Percentiles rank a stretch among this genome's conserved stretches.
Conservation (phyloP, 805 yeast species). For the Saturnispora silvae region DNA sequence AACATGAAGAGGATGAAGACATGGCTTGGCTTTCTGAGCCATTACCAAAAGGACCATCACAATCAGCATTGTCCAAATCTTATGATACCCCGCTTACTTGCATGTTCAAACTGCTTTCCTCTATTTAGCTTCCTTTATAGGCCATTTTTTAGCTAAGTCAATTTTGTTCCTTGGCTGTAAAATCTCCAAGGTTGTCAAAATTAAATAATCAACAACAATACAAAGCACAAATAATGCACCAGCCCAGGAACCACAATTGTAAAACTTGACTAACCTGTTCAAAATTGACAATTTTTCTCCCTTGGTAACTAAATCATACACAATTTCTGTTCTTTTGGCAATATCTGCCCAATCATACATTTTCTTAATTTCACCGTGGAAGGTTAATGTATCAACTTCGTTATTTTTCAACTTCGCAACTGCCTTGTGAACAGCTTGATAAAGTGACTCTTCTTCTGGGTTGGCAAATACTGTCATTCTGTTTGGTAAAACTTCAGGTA, state of each 20-base stretch:
- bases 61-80: too few species aligned
- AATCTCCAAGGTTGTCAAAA: slow-evolving; percentile 56
- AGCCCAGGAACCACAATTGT: slow-evolving; percentile 72
- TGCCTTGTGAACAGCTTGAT: slow-evolving; percentile 62
- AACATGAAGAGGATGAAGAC: too few species aligned
- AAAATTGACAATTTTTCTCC: slow-evolving; percentile 31
- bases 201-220: slow-evolving; percentile 65
- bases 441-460: slow-evolving; percentile 78
- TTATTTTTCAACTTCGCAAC: slow-evolving; percentile 47
- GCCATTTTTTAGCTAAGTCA: slow-evolving; percentile 81
- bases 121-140: slow-evolving; percentile 28
- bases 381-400: slow-evolving; percentile 56
- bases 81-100: too few species aligned
- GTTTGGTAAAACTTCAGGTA: slow-evolving; percentile 88
- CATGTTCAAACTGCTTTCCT: too few species aligned
- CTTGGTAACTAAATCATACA: slow-evolving; percentile 42
- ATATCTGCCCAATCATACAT: slow-evolving; percentile 93
- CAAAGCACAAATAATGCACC: slow-evolving; percentile 76
- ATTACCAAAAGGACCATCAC: too few species aligned
- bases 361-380: slow-evolving; percentile 63
- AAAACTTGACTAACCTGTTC: slow-evolving; percentile 51
- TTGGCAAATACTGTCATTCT: slow-evolving; percentile 89
- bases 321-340: slow-evolving; percentile 75
- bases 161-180: slow-evolving; percentile 56
- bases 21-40: too few species aligned